Evolutionary conservation across 2,329 filamentous ascomycete species (phyloP), one percentile per base, ranked within the genome.

Genomic region (Chaetothyriales sp.): DNA sequence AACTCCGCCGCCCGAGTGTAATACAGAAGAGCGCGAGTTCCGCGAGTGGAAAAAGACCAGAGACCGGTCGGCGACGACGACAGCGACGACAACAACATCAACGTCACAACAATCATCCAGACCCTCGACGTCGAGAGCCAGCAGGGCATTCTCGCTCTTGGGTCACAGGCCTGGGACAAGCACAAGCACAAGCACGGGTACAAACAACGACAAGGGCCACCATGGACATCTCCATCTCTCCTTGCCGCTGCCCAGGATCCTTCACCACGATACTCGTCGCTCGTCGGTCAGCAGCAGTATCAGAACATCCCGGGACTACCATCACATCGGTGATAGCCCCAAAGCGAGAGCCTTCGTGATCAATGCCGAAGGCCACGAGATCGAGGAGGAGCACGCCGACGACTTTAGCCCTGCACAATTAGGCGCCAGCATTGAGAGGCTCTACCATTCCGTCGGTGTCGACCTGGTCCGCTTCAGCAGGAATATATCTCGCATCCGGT

Each of bases 401-500:
- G 83, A 89, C 51, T 92, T 92, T 64, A 86, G 83, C 0, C 86
- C 86, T 0, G 86, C 92, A 61, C 92, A 92, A 67, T 70, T 93
- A 44, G 76, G 86, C 9, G 78, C 81, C 2, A 87, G 84, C 49
- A 64, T 92, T 3, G 87, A 93, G 66, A 74, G 87, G 12, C 69
- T 92, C 9, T 93, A 93, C 63, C 88, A 87, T 75, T 86, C 83
- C 0, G 78, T 93, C 0, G 70, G 83, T 6, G 76, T 89, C 47
- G 75, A 80, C 12, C 45, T 87, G 10, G 74, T 87, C 44, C 74
- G 71, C 0, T 75, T 78, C 15, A 76, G 77, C 53, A 90, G 92
- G 60, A 86, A 94, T 53, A 74, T 89, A 55, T 81, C 78, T 2
- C 75, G 86, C 10, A 67, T 94, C 5, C 75, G 87, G 15, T 90